Evolutionary conservation across 805 yeast species (phyloP).

Genomic region (Saccharomycopsis fibuligera): DNA sequence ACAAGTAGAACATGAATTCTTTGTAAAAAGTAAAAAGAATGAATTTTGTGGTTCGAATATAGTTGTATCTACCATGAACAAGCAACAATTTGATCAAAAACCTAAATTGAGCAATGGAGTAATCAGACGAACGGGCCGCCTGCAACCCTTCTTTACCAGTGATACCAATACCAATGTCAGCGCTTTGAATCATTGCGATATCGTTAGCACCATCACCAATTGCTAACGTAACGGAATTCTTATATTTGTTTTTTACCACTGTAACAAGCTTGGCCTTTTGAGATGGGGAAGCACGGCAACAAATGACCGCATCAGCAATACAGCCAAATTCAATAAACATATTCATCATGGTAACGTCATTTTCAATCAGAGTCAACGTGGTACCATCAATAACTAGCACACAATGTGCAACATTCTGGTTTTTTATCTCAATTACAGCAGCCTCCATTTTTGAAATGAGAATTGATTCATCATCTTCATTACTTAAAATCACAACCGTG

Average conservation of each 20-base stretch:
- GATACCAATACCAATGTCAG: constrained; percentile 95
- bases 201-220: constrained; percentile 99
- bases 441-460: constrained; percentile 49
- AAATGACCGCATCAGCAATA: constrained; percentile 81
- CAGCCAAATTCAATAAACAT: constrained; percentile 81
- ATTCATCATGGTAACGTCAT: constrained; percentile 63
- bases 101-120: constrained; percentile 90
- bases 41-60: constrained; percentile 85
- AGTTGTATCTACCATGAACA: constrained; percentile 96
- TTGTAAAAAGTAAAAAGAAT: constrained; percentile 92
- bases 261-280: constrained; percentile 90
- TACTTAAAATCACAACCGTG: constrained; percentile 66
- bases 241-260: constrained; percentile 66
- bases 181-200: constrained; percentile 98
- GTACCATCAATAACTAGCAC: constrained; percentile 95
- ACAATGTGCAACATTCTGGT: constrained; percentile 82
- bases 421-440: constrained; percentile 64
- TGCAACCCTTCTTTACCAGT: constrained; percentile 97
- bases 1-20: constrained; percentile 80
- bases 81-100: constrained; percentile 73
- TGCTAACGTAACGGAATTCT: constrained; percentile 76
- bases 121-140: constrained; percentile 93
- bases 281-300: constrained; percentile 95
- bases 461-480: constrained; percentile 55
- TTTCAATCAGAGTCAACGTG: constrained; percentile 67